These are phyloP conservation scores for Nitzschia inconspicua DNA, from an alignment of 108 stramenopile species.

Conservation along the genomic window DNA sequence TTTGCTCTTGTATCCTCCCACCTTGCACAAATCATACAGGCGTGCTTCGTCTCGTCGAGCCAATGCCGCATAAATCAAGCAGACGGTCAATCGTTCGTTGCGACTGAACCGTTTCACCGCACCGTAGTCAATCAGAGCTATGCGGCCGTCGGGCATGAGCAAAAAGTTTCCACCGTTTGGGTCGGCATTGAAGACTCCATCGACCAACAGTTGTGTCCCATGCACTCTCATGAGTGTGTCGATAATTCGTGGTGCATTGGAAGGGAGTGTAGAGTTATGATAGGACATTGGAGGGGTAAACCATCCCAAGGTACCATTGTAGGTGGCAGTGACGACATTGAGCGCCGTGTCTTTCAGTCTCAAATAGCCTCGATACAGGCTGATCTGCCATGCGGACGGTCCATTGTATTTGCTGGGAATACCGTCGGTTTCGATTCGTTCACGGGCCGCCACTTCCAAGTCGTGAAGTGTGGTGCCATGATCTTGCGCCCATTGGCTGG, in stretches of 20 bases:
- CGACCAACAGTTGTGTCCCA: slow-evolving; percentile 51
- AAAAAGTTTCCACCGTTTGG: slow-evolving; percentile 68
- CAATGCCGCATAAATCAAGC: slow-evolving; percentile 30
- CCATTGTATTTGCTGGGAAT: slow-evolving; percentile 40
- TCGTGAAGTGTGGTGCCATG: slow-evolving; percentile 32
- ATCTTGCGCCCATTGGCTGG: slow-evolving; percentile 13
- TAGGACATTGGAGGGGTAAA: background rate
- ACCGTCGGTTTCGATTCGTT: slow-evolving; percentile 29
- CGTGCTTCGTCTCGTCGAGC: slow-evolving; percentile 29
- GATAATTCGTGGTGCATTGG: slow-evolving; percentile 38
- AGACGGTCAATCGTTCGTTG: slow-evolving; percentile 28
- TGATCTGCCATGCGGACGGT: slow-evolving; percentile 22
- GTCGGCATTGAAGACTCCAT: slow-evolving; percentile 66
- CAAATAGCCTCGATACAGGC: slow-evolving; percentile 12
- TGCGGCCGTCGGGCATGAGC: slow-evolving; percentile 59
- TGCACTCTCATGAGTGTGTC: slow-evolving; percentile 57
- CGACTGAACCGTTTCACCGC: slow-evolving; percentile 27
- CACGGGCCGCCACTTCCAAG: slow-evolving; percentile 21
- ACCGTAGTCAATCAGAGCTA: slow-evolving; percentile 82
- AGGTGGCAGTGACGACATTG: slow-evolving; percentile 5
- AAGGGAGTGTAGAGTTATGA: slow-evolving; percentile 16
- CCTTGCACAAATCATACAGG: slow-evolving; percentile 22
- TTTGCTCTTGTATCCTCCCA: slow-evolving; percentile 36
- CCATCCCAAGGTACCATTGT: slow-evolving; percentile 5
- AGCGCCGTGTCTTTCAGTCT: background rate